Evolutionary conservation across 2,329 filamentous ascomycete genomes (phyloP).

Genomic region (Taxawa tesnikishii): DNA sequence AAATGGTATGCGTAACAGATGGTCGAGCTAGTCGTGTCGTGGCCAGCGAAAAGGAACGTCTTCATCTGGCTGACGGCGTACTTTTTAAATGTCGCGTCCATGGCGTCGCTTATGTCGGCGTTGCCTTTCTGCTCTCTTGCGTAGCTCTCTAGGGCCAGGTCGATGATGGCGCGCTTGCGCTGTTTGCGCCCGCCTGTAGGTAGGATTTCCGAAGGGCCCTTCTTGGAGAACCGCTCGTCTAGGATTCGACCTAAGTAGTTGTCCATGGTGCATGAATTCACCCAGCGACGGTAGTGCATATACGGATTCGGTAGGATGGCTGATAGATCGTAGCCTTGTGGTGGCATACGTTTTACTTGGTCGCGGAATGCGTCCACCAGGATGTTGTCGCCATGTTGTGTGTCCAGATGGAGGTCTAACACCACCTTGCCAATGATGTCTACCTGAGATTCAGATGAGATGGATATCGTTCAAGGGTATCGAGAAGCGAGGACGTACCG

Average conservation of each 20-base stretch:
- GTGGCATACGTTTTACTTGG: conserved; percentile 21
- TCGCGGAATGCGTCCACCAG: conserved; percentile 24
- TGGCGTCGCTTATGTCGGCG: conserved; percentile 12
- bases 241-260: conserved; percentile 21
- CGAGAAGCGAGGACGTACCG: too few relatives aligned
- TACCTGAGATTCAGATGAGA: too few relatives aligned
- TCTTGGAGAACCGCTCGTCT: conserved; percentile 22
- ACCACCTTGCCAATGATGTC: conserved; percentile 31
- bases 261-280: conserved; percentile 24
- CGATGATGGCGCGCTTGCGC: conserved; percentile 19
- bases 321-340: conserved; percentile 21
- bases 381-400: conserved; percentile 20
- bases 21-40: conserved; percentile 27
- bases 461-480: too few relatives aligned
- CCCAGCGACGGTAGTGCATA: conserved; percentile 19
- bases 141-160: conserved; percentile 23
- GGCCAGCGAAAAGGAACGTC: conserved; percentile 30
- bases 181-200: conserved; percentile 15
- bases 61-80: conserved; percentile 25
- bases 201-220: neutral
- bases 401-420: conserved; percentile 24
- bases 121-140: conserved; percentile 20
- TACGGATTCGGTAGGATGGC: conserved; percentile 24
- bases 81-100: conserved; percentile 24
- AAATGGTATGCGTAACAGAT: conserved; percentile 27